phyloP scores from a whole-genome alignment of 495 filamentous ascomycete species.

The Letharia columbiana region DNA sequence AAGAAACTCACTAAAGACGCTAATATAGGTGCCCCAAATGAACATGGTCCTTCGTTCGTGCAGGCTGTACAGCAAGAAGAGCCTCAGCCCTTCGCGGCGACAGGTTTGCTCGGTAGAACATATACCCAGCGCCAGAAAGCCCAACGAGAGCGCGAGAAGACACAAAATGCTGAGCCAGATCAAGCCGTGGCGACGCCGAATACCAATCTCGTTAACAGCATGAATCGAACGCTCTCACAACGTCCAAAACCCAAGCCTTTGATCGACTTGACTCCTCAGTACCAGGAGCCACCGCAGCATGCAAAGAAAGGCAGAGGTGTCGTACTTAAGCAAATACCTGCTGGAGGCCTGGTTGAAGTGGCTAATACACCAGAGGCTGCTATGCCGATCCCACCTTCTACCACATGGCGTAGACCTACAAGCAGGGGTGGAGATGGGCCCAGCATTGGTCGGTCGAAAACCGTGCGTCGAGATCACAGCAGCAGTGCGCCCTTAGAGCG shows the following conservation, averaged over 20 bases:
- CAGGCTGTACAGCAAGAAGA: conserved; percentile 25
- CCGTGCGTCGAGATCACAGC: conserved; percentile 28
- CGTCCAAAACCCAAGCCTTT: conserved; percentile 50
- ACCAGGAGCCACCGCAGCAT: conserved; percentile 66
- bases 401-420: conserved; percentile 36
- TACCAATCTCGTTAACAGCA: not conserved
- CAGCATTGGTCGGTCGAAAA: conserved; percentile 9
- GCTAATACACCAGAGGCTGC: conserved; percentile 50
- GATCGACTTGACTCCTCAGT: conserved; percentile 66
- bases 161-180: conserved; percentile 6
- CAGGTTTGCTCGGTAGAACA: conserved; percentile 52
- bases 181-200: conserved; percentile 16
- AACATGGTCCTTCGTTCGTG: conserved; percentile 21
- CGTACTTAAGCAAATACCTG: conserved; percentile 43
- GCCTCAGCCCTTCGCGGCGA: conserved; percentile 43
- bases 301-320: conserved; percentile 59
- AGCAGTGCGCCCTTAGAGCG: conserved; percentile 32
- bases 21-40: conserved; percentile 20
- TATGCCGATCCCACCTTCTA: conserved; percentile 38
- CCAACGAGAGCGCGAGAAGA: conserved; percentile 43
- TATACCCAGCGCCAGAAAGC: conserved; percentile 54
- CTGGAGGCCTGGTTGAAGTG: conserved; percentile 54
- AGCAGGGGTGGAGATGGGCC: conserved; percentile 12
- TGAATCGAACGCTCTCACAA: conserved; percentile 30
- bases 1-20: conserved; percentile 32